Evolutionary conservation across 1,284 basidiomycete genomes (phyloP).

Genomic region (Farysia itapuensis): DNA sequence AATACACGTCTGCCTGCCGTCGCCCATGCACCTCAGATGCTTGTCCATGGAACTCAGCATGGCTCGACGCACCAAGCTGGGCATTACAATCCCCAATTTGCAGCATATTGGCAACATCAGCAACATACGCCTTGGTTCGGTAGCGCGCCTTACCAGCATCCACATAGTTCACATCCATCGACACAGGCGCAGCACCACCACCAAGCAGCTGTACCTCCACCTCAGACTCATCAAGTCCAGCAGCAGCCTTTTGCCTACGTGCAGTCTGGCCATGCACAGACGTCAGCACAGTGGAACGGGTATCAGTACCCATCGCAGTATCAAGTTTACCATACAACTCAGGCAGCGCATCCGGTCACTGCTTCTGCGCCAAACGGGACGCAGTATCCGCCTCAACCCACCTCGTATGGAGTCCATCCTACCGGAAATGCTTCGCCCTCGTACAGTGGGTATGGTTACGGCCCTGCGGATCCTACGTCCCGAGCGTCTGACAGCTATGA

Average conservation of each 20-base stretch:
- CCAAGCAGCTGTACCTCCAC: not conserved
- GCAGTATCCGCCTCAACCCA: too few relatives aligned
- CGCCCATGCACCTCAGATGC: too few relatives aligned
- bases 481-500: constrained; percentile 19
- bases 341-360: too few relatives aligned
- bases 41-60: too few relatives aligned
- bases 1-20: too few relatives aligned
- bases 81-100: constrained; percentile 34
- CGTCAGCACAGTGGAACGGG: too few relatives aligned
- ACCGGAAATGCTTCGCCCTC: not conserved
- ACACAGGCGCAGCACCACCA: not conserved
- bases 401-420: too few relatives aligned
- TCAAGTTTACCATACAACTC: too few relatives aligned
- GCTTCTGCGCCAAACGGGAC: too few relatives aligned
- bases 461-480: constrained; percentile 1
- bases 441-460: constrained; percentile 15
- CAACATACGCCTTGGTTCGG: not conserved
- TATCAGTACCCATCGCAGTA: too few relatives aligned
- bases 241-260: not conserved
- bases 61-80: too few relatives aligned
- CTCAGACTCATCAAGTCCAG: not conserved
- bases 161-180: not conserved
- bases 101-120: constrained; percentile 27
- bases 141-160: not conserved
- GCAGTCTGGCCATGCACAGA: not conserved